These are phyloP conservation scores for Penicillium nucicola DNA, from an alignment of 495 filamentous ascomycete species.

Conservation along the genomic window DNA sequence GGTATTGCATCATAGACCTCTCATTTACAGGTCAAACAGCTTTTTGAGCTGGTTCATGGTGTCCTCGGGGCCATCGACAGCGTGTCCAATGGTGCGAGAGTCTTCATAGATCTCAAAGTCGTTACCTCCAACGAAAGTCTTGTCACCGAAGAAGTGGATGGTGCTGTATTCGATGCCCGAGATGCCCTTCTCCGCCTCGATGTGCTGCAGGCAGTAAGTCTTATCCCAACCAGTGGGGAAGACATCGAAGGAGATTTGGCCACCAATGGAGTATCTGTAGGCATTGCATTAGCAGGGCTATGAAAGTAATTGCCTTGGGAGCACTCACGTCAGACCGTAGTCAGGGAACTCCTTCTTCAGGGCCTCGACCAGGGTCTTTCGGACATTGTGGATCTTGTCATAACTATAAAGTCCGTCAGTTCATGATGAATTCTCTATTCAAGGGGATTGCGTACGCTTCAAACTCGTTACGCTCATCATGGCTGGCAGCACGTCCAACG, in stretches of 20 bases:
- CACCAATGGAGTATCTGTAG: conserved; percentile 82
- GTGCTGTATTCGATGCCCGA: conserved; percentile 74
- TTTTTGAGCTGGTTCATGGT: conserved; percentile 73
- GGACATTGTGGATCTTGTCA: conserved; percentile 71
- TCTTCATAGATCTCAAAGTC: conserved; percentile 93
- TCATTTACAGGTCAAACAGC: conserved; percentile 65
- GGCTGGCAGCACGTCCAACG: conserved; percentile 84
- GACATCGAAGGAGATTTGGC: conserved; percentile 96
- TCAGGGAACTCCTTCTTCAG: conserved; percentile 80
- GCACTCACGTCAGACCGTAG: conserved; percentile 75
- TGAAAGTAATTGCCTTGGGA: background rate
- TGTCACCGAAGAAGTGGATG: conserved; percentile 98
- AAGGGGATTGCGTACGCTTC: conserved; percentile 40
- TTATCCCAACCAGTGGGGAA: conserved; percentile 98
- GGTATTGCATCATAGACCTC: background rate
- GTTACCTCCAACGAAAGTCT: conserved; percentile 84
- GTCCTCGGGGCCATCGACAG: conserved; percentile 76
- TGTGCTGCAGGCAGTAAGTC: conserved; percentile 89
- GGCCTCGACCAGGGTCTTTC: conserved; percentile 66
- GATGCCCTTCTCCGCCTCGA: conserved; percentile 77
- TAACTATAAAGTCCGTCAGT: conserved; percentile 42
- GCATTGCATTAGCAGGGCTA: background rate
- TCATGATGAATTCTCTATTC: background rate
- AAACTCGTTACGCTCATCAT: conserved; percentile 76
- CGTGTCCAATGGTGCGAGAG: conserved; percentile 75